Evolutionary conservation across 1,284 basidiomycete species (phyloP), one percentile per base, ranked within the genome.

Genomic region (Malassezia nana): DNA sequence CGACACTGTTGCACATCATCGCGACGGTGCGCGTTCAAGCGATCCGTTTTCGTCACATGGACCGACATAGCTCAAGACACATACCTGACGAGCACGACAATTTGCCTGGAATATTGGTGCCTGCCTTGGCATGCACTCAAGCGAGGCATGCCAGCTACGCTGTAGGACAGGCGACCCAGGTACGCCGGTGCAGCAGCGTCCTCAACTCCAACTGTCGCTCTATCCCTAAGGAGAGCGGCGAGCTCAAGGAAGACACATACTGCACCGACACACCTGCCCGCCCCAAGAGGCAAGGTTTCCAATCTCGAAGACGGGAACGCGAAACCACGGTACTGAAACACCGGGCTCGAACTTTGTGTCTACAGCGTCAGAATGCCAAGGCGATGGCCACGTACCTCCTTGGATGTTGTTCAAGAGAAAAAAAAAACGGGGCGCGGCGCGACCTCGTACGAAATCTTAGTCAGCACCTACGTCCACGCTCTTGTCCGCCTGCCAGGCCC

Each of bases 241-340:
- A 24, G 13, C 31, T 4, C 25, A 30, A 41, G 44, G 48, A 50
- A 41, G 28, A 15, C 46, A 32, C 31, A 35, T 3, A 46, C 38
- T 15, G 16, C n/a, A 4, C 16, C 28, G 12, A 12, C 30, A 41
- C 13, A 20, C 29, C 53, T 45, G 53, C 53, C 48, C 48, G 46
- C 43, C 45, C n/a, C n/a, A 16, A 26, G 10, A 18, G 42, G 38
- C 41, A 29, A 50, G 49, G 53, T 55, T 56, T 50, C 26, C 10
- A 42, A 30, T 56, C 22, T 56, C 25, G 54, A 40, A 56, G 54
- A 56, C 54, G 54, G 54, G 54, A 56, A 56, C 54, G 54, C 54
- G 54, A 50, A 30, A 35, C 43, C 20, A 30, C 50, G 49, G 49
- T 35, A 56, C 54, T 15, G 50, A 12, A 26, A 29, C 40, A 24